Conservation (phyloP, 2,329 filamentous ascomycete genomes). For the Trichoderma guizhouense region DNA sequence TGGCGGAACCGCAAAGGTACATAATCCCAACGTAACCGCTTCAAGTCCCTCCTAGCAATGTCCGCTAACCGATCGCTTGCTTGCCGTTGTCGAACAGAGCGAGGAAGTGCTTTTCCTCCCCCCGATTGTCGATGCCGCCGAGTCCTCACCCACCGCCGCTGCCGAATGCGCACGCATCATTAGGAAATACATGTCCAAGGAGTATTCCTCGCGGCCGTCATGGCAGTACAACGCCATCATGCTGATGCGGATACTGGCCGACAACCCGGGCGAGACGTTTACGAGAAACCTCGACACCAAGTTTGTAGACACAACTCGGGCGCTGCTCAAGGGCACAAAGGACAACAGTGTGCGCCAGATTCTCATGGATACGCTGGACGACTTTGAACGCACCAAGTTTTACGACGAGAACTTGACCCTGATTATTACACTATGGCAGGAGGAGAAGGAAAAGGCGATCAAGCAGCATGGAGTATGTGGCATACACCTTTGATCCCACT, state of each 20-base stretch:
- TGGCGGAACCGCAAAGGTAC: constrained; percentile 55
- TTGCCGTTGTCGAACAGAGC: constrained; percentile 47
- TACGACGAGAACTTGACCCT: constrained; percentile 69
- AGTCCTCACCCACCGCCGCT: constrained; percentile 84
- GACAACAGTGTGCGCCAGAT: constrained; percentile 81
- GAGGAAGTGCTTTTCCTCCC: constrained; percentile 92
- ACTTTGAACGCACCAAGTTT: constrained; percentile 67
- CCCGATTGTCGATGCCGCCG: constrained; percentile 88
- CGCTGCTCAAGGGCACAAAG: constrained; percentile 65
- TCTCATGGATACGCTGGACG: constrained; percentile 79
- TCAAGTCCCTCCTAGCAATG: neutral
- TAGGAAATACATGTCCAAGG: constrained; percentile 75
- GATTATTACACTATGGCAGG: constrained; percentile 84
- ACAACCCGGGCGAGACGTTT: constrained; percentile 88
- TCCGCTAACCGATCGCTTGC: neutral
- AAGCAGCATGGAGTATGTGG: constrained; percentile 50
- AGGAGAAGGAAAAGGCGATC: constrained; percentile 69
- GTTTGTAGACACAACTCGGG: constrained; percentile 73
- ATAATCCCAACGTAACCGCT: constrained; percentile 19
- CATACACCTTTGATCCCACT: neutral
- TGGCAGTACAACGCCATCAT: constrained; percentile 96
- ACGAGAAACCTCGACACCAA: constrained; percentile 86
- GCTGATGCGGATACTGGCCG: constrained; percentile 85
- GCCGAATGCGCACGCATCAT: constrained; percentile 76
- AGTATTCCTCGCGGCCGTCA: constrained; percentile 62